Evolutionary conservation across 805 yeast species (phyloP).

Genomic region (Lachancea waltii): DNA sequence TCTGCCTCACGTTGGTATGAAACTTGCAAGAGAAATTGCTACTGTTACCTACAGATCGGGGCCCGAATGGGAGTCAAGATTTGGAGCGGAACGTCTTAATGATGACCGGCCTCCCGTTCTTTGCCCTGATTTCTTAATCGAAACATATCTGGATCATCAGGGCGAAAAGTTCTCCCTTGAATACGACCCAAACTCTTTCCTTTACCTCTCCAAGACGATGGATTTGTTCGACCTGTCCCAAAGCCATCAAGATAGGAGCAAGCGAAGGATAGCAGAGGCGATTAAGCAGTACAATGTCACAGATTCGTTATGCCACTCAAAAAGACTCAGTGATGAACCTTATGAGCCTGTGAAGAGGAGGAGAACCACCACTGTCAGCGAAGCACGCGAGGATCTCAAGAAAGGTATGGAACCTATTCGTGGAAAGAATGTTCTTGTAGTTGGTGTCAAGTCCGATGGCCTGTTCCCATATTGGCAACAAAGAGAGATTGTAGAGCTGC

Average conservation of each 20-base stretch:
- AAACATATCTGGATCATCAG: constrained; percentile 88
- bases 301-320: constrained; percentile 17
- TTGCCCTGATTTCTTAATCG: constrained; percentile 89
- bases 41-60: constrained; percentile 92
- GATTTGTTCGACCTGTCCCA: constrained; percentile 79
- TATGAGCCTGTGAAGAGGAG: constrained; percentile 40
- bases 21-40: constrained; percentile 86
- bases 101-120: constrained; percentile 74
- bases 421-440: constrained; percentile 60
- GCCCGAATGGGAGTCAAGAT: constrained; percentile 93
- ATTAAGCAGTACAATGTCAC: constrained; percentile 25
- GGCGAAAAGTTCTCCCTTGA: constrained; percentile 91
- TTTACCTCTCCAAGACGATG: constrained; percentile 90
- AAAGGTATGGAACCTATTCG: constrained; percentile 60
- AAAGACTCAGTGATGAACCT: constrained; percentile 13
- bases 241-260: constrained; percentile 41
- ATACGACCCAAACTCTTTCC: constrained; percentile 83
- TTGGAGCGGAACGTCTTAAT: constrained; percentile 82
- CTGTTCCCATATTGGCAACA: constrained; percentile 95
- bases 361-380: constrained; percentile 46
- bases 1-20: constrained; percentile 95
- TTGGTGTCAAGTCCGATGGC: constrained; percentile 91
- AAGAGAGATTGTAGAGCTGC: constrained; percentile 61
- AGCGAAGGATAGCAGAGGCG: constrained; percentile 35
- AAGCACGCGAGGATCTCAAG: constrained; percentile 52